Conservation (phyloP, 2,329 filamentous ascomycete species). For the Epichloe brachyelytri region DNA sequence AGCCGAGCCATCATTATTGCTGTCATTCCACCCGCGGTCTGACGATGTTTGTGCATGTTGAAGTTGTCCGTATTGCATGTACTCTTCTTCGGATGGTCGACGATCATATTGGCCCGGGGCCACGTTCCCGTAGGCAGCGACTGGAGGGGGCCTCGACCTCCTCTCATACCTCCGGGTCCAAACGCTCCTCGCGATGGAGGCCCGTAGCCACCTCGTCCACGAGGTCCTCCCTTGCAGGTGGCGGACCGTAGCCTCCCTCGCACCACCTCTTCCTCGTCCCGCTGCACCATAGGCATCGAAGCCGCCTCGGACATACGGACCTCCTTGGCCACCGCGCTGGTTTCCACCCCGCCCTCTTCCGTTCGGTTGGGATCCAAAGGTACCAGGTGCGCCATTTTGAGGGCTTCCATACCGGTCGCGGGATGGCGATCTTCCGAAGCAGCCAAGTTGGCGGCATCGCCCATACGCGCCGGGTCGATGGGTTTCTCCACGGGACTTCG, state of each 20-base stretch:
- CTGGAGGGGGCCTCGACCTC: slow-evolving; percentile 23
- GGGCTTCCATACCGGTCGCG: slow-evolving; percentile 55
- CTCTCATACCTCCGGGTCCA: slow-evolving; percentile 14
- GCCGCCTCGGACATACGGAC: slow-evolving; percentile 38
- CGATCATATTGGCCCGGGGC: slow-evolving; percentile 23
- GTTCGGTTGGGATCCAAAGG: slow-evolving; percentile 35
- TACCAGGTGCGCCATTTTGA: slow-evolving; percentile 28
- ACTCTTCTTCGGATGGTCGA: slow-evolving; percentile 14
- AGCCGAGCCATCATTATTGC: slow-evolving; percentile 4
- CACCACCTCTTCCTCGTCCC: slow-evolving; percentile 20
- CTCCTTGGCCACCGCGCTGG: slow-evolving; percentile 32
- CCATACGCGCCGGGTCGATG: slow-evolving; percentile 25
- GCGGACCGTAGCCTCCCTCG: slow-evolving; percentile 30
- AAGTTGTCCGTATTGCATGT: slow-evolving; percentile 18
- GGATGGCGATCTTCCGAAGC: slow-evolving; percentile 27
- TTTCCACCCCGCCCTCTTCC: slow-evolving; percentile 36
- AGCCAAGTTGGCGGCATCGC: slow-evolving; percentile 21
- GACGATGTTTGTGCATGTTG: slow-evolving; percentile 7
- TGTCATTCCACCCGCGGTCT: slow-evolving; percentile 3
- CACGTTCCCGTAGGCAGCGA: slow-evolving; percentile 22
- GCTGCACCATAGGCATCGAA: slow-evolving; percentile 33
- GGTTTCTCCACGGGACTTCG: slow-evolving; percentile 45
- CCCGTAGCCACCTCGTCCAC: slow-evolving; percentile 21
- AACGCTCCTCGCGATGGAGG: slow-evolving; percentile 20
- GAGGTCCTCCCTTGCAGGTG: slow-evolving; percentile 27